phyloP scores from a whole-genome alignment of 2,329 filamentous ascomycete genomes.

The Curvularia lunata region DNA sequence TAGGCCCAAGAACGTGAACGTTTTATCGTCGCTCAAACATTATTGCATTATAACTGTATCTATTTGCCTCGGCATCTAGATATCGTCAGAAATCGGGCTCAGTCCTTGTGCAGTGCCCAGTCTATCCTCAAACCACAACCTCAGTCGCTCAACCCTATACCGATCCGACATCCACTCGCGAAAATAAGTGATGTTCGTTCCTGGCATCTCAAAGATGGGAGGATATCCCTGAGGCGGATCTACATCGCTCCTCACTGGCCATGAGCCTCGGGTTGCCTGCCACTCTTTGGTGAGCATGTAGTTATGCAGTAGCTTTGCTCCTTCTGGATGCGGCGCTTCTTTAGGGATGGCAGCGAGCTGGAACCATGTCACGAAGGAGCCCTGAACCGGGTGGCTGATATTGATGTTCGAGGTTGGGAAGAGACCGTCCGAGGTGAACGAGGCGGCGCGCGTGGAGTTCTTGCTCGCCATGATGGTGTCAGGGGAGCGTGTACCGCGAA shows the following conservation, averaged over 20 bases:
- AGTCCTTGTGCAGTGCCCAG: conserved; percentile 54
- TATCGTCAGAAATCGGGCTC: conserved; percentile 47
- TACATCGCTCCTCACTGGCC: conserved; percentile 49
- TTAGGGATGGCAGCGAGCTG: conserved; percentile 58
- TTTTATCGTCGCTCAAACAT: not conserved
- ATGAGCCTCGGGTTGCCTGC: conserved; percentile 41
- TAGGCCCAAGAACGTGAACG: not conserved
- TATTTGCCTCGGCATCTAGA: conserved; percentile 1
- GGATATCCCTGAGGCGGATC: conserved; percentile 35
- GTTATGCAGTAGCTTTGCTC: conserved; percentile 59
- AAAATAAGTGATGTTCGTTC: conserved; percentile 51
- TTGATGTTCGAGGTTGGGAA: not conserved
- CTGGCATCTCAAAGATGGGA: conserved; percentile 37
- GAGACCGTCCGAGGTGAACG: conserved; percentile 24
- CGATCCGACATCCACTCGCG: conserved; percentile 54
- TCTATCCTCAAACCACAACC: conserved; percentile 52
- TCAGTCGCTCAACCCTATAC: conserved; percentile 50
- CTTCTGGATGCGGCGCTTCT: conserved; percentile 58
- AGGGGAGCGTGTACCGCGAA: conserved; percentile 59
- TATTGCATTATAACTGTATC: not conserved
- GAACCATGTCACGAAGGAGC: conserved; percentile 56
- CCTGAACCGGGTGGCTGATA: conserved; percentile 43
- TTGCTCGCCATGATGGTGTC: conserved; percentile 41
- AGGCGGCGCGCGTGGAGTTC: conserved; percentile 28
- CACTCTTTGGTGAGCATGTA: conserved; percentile 54